Base-by-base conservation (phyloP, 768 basidiomycete genomes). In the Pleurotus cornucopiae region DNA sequence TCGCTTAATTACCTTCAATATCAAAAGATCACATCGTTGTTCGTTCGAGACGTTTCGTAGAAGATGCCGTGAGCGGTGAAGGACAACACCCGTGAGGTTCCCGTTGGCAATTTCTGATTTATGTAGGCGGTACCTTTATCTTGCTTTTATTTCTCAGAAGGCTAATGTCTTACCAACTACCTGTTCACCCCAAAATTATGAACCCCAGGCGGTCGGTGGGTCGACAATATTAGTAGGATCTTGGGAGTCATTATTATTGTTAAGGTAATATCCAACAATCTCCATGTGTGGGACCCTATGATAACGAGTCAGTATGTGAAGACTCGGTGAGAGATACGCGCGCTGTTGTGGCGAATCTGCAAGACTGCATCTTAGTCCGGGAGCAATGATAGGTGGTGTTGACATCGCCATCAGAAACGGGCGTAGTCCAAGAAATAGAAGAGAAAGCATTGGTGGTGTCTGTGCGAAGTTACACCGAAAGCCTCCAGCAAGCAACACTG, bases 391-490 rank as follows among this genome's bases (percentile, higher is more conserved):
- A 9, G 30, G 11, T 9, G 30, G 11, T 9, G 7, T 34, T 34
- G 30, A 34, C 30, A 38, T 25, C 20, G 37, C 48, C 48, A 49
- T 49, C 48, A 49, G 48, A 49, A 49, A 37, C 20, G 30, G 26
- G 25, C 25, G 26, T 49, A 20, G 21, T 23, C 18, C 23, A 23
- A 34, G 37, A 30, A 49, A 49, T 26, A 25, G 48, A 49, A 49
- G 48, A 26, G 48, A 25, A 34, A 49, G 25, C 20, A 49, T 26
- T 49, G 30, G 26, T 16, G 25, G 14, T 20, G 13, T 49, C 48
- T 49, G 21, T 49, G 48, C 48, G 48, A 49, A 49, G 37, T 49
- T 49, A 49, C 48, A 49, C 48, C 48, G 48, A 49, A 49, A 23
- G 13, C 48, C 21, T 49, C 48, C 48, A 26, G n/a, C 21, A 26